These are phyloP conservation scores for Pythium biforme DNA, from an alignment of 352 stramenopile species.

Conservation along the genomic window DNA sequence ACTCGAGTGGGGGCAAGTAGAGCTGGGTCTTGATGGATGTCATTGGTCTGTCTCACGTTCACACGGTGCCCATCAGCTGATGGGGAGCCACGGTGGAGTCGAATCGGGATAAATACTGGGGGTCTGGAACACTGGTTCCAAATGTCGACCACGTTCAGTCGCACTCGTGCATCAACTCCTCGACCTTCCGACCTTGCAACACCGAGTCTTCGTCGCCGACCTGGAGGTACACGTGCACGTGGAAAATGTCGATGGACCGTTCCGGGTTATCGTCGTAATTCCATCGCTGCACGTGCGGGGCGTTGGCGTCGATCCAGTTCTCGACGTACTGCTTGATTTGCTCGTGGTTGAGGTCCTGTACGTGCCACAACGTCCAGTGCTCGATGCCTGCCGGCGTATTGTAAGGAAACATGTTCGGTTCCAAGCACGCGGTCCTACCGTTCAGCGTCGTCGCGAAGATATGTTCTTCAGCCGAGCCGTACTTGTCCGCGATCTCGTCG, in stretches of 20 bases:
- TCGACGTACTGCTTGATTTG: constrained; percentile 89
- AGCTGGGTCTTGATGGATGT: background rate
- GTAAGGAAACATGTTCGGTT: constrained; percentile 91
- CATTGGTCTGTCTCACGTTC: background rate
- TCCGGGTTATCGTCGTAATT: constrained; percentile 90
- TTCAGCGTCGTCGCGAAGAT: constrained; percentile 82
- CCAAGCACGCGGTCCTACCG: constrained; percentile 76
- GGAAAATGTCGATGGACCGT: constrained; percentile 88
- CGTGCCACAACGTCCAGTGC: constrained; percentile 87
- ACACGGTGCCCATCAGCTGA: too few relatives aligned
- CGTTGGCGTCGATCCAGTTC: constrained; percentile 86
- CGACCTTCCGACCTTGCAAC: constrained; percentile 56
- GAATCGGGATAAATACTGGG: constrained; percentile 17
- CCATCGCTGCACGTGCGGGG: constrained; percentile 68
- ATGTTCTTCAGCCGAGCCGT: constrained; percentile 73
- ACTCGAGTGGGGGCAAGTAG: background rate
- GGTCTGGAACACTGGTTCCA: background rate
- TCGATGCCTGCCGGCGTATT: constrained; percentile 85
- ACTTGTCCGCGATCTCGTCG: constrained; percentile 77
- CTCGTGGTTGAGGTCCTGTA: constrained; percentile 70
- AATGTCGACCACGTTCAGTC: constrained; percentile 36
- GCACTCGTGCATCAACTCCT: constrained; percentile 68
- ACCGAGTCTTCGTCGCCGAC: constrained; percentile 52
- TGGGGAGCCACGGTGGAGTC: background rate
- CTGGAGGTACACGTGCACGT: constrained; percentile 90